These are phyloP conservation scores for Apiospora rasikravindrae DNA, from an alignment of 2,329 filamentous ascomycete species.

Conservation along the genomic window DNA sequence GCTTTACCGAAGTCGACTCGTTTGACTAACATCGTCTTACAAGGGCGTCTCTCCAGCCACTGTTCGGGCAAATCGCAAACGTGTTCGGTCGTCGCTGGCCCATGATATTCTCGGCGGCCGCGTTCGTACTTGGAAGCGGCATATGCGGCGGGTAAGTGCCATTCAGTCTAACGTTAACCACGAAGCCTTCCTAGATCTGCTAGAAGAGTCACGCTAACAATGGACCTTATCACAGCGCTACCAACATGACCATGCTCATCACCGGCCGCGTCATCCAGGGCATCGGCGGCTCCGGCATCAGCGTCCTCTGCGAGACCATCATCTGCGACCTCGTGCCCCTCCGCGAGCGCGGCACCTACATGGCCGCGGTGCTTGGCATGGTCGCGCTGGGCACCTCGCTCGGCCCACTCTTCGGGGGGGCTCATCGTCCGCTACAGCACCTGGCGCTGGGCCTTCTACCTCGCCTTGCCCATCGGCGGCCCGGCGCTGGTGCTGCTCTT, in stretches of 20 bases:
- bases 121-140: background rate
- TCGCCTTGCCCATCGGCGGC: constrained; percentile 60
- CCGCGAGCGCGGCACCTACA: constrained; percentile 40
- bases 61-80: constrained; percentile 46
- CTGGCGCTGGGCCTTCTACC: constrained; percentile 71
- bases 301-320: background rate
- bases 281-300: constrained; percentile 23
- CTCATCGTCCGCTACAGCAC: constrained; percentile 55
- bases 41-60: constrained; percentile 45
- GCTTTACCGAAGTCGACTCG: background rate
- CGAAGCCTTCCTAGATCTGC: rapidly evolving
- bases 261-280: constrained; percentile 50
- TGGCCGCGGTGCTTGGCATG: constrained; percentile 33
- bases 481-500: background rate
- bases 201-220: background rate
- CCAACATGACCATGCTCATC: constrained; percentile 39
- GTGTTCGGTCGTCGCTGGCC: constrained; percentile 5
- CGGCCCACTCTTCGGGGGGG: constrained; percentile 58
- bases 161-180: background rate
- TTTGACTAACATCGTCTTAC: background rate
- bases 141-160: background rate
- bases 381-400: constrained; percentile 58
- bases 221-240: background rate
- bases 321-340: constrained; percentile 46
- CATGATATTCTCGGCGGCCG: background rate